Conservation (phyloP, 2,329 filamentous ascomycete genomes). For the Verticillium tricorpus region DNA sequence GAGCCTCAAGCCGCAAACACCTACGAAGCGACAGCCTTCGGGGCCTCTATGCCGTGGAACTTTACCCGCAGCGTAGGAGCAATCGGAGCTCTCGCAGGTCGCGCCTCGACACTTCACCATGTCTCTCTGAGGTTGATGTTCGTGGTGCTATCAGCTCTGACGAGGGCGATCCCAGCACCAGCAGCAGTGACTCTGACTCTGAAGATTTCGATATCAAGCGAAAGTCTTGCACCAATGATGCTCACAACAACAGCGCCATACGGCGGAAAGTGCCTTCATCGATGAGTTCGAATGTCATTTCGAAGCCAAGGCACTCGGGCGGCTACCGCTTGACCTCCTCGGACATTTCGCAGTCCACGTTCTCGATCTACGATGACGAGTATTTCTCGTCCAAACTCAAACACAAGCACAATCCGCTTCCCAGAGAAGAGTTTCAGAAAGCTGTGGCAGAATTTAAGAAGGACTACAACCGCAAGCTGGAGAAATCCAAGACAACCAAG, state of each 20-base stretch:
- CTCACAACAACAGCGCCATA: not conserved
- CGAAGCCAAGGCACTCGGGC: not conserved
- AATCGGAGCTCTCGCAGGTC: not conserved
- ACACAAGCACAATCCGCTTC: not conserved
- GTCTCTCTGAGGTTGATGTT: not conserved
- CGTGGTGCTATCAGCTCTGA: not conserved
- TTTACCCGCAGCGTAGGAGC: not conserved
- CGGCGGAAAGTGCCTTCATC: not conserved
- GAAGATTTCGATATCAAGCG: not conserved
- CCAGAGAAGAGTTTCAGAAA: not conserved
- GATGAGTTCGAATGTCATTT: not conserved
- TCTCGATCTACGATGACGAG: not conserved
- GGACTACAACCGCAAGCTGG: not conserved
- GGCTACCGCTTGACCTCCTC: not conserved
- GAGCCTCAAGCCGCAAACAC: not conserved
- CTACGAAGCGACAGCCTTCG: not conserved
- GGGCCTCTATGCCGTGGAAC: not conserved
- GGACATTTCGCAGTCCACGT: not conserved
- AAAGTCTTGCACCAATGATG: not conserved
- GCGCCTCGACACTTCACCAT: not conserved
- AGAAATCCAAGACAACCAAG: not conserved
- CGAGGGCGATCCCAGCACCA: not conserved
- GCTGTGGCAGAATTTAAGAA: not conserved
- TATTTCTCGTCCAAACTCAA: not conserved
- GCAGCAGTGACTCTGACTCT: not conserved